Evolutionary conservation across 257 asterid species (phyloP).

Genomic region (Voacanga thouarsii): DNA sequence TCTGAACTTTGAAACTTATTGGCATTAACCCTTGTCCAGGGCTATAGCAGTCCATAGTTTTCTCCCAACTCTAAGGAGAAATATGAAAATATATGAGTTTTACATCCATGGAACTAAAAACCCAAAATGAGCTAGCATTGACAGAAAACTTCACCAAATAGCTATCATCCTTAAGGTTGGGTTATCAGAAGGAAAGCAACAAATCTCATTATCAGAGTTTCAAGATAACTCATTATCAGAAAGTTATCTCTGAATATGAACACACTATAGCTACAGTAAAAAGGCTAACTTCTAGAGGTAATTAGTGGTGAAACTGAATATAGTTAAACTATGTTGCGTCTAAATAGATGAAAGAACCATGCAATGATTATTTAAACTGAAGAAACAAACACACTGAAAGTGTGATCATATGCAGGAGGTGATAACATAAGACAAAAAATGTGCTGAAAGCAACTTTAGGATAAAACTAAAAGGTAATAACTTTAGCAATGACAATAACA

Average conservation of each 20-base stretch:
- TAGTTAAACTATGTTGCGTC: neutral
- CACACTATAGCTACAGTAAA: neutral
- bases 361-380: neutral
- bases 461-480: neutral
- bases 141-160: neutral
- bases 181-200: neutral
- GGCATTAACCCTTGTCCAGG: conserved; percentile 90
- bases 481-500: neutral
- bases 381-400: neutral
- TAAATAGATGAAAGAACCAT: neutral
- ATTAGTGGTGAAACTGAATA: neutral
- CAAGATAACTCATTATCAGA: neutral
- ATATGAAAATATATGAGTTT: neutral
- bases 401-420: neutral
- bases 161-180: neutral
- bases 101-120: neutral
- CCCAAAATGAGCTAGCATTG: neutral
- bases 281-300: neutral
- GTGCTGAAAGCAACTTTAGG: neutral
- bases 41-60: conserved; percentile 72
- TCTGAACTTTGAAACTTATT: conserved; percentile 70
- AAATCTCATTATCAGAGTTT: neutral
- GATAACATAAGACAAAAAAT: neutral
- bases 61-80: conserved; percentile 70
- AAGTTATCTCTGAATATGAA: neutral